Base-by-base conservation (phyloP, 257 asterid genomes). In the Ilex aquifolium region DNA sequence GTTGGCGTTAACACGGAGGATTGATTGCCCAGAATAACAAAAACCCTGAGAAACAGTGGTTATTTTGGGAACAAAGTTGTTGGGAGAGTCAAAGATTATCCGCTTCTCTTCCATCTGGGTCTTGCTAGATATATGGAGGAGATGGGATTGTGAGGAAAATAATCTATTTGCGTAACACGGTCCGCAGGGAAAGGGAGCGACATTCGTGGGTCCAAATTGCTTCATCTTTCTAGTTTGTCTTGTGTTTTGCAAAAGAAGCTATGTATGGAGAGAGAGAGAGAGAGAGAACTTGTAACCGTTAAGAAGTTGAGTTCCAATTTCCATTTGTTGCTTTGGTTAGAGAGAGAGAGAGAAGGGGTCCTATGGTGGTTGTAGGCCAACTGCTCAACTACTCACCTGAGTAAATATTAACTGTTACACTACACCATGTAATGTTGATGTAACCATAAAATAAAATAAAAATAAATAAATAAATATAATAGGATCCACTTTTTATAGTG, bases 51-150 rank as follows among this genome's bases (percentile, higher is more conserved):
- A 51, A 65, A 56, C 46, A 67, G 66, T 55, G 62, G 51, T 42
- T 21, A 56, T 32, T 30, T 42, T 56, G 69, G 61, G 71, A 14
- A 36, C 60, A 70, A 68, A 65, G 48, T 17, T 52, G 56, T 49
- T 56, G 63, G 57, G 73, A 61, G 55, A 71, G 76, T 66, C 68
- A 68, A 68, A 74, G 72, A 69, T 70, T 65, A 36, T 36, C 8
- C 1, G 42, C 8, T 57, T 61, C 50, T 12, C 49, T 29, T 36
- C 61, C 56, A 58, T 67, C 9, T 51, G 48, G 44, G 39, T 54
- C 59, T 13, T 65, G 71, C 80, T 85, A 61, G 77, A 76, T 74
- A 64, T 53, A 61, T 77, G 88, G 80, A 54, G 61, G 57, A 58
- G 30, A 65, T 52, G 32, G 58, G 52, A 4, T 36, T 36, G 5